phyloP scores from a whole-genome alignment of 352 stramenopile genomes.

The Pythium insidiosum region DNA sequence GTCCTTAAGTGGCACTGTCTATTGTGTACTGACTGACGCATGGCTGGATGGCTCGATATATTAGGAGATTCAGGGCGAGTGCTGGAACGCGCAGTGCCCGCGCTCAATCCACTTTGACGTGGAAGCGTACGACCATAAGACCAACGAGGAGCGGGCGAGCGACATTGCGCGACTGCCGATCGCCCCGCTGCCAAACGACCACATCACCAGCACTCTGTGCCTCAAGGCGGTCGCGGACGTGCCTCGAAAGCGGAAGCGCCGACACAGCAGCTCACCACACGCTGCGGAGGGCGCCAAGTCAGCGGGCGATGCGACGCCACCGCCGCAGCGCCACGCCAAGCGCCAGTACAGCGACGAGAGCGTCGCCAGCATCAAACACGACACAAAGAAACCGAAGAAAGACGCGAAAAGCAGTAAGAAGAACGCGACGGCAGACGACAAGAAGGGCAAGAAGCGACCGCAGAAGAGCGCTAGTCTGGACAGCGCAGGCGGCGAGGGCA shows the following conservation, averaged over 20 bases:
- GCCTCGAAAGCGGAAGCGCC: conserved; percentile 48
- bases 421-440: conserved; percentile 23
- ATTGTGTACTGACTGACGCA: not conserved
- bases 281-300: too few relatives aligned
- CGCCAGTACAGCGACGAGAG: conserved; percentile 6
- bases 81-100: conserved; percentile 74
- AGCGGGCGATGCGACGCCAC: not conserved
- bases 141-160: conserved; percentile 10
- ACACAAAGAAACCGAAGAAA: conserved; percentile 37
- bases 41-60: not conserved
- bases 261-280: conserved; percentile 9
- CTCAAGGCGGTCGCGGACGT: too few relatives aligned
- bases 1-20: too few relatives aligned
- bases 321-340: not conserved
- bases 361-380: conserved; percentile 10
- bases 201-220: conserved; percentile 45
- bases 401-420: conserved; percentile 31
- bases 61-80: conserved; percentile 52
- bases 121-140: conserved; percentile 28
- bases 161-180: conserved; percentile 48
- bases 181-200: conserved; percentile 35
- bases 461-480: conserved; percentile 16
- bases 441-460: conserved; percentile 25
- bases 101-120: conserved; percentile 63
- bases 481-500: not conserved